Percentiles rank a stretch among this genome's conserved stretches.
Conservation (phyloP, 2,329 filamentous ascomycete genomes). For the Epichloe amarillans region DNA sequence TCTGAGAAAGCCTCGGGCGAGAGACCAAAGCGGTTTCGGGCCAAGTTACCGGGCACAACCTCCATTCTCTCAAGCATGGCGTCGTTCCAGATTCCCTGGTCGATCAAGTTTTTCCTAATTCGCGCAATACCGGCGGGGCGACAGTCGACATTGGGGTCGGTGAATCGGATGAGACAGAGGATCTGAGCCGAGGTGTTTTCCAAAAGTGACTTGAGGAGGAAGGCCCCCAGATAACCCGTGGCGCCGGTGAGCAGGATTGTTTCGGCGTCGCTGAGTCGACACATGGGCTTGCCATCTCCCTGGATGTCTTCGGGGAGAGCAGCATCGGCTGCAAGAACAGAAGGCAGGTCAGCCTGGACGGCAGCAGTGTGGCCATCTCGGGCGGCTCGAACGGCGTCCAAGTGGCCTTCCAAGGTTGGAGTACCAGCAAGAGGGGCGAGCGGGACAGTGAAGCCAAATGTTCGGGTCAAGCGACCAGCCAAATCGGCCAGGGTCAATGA, state of each 20-base stretch:
- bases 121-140: slow-evolving; percentile 55
- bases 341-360: slow-evolving; percentile 62
- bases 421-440: slow-evolving; percentile 57
- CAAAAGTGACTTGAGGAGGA: slow-evolving; percentile 55
- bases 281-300: slow-evolving; percentile 36
- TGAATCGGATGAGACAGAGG: slow-evolving; percentile 61
- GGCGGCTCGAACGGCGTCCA: slow-evolving; percentile 56
- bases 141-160: slow-evolving; percentile 51
- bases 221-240: slow-evolving; percentile 65
- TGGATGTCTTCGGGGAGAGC: slow-evolving; percentile 57
- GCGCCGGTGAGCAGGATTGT: slow-evolving; percentile 62
- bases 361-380: slow-evolving; percentile 61
- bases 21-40: slow-evolving; percentile 55
- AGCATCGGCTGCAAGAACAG: slow-evolving; percentile 53
- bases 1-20: slow-evolving; percentile 50
- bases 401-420: slow-evolving; percentile 58
- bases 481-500: slow-evolving; percentile 67
- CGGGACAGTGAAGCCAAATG: slow-evolving; percentile 61
- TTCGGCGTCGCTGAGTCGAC: slow-evolving; percentile 48
- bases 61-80: slow-evolving; percentile 66
- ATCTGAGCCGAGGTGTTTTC: slow-evolving; percentile 56
- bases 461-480: slow-evolving; percentile 53
- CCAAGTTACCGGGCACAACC: slow-evolving; percentile 60
- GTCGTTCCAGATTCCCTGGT: slow-evolving; percentile 65
- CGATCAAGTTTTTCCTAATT: slow-evolving; percentile 63